A percentile compares a stretch with the other conserved stretches of the same genome.
Evolutionary conservation across 768 basidiomycete genomes (phyloP).

Genomic region (Piloderma croceum): DNA sequence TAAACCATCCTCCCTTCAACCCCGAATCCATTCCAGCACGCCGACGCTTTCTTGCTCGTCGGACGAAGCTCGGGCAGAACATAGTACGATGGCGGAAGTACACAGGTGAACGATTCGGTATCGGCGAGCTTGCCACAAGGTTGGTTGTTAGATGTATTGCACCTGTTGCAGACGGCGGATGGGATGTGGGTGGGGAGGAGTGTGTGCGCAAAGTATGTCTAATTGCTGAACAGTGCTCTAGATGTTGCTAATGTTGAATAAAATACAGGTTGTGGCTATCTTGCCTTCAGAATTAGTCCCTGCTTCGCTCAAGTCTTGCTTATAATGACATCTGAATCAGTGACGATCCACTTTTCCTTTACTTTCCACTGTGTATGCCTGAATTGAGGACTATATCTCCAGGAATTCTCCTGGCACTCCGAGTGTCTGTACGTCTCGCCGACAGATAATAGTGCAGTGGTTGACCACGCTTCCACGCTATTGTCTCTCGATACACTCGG

Average conservation of each 20-base stretch:
- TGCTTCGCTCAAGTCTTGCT: conserved; percentile 3
- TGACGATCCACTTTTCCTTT: too few species aligned
- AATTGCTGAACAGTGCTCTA: conserved; percentile 1
- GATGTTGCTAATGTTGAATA: conserved; percentile 3
- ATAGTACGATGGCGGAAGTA: conserved; percentile 74
- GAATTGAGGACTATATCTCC: too few species aligned
- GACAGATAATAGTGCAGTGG: conserved; percentile 34
- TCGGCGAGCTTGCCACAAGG: conserved; percentile 48
- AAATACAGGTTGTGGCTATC: conserved; percentile 17
- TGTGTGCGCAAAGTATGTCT: conserved; percentile 51
- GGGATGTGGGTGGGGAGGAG: conserved; percentile 83
- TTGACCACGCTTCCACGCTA: conserved; percentile 27
- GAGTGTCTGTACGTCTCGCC: not conserved
- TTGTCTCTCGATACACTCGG: conserved; percentile 31
- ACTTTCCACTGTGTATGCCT: too few species aligned
- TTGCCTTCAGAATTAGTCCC: conserved; percentile 22
- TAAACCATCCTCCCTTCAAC: conserved; percentile 51
- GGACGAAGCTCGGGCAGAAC: conserved; percentile 69
- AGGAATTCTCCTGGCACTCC: not conserved
- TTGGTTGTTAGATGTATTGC: conserved; percentile 57
- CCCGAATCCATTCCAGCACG: conserved; percentile 72
- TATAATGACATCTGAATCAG: too few species aligned
- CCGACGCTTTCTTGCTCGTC: conserved; percentile 57
- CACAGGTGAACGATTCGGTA: conserved; percentile 51
- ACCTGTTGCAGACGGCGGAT: conserved; percentile 66